A percentile compares a stretch with the other conserved stretches of the same genome.
These are phyloP conservation scores for Termitomyces sp. DNA, from an alignment of 768 basidiomycete species.

Conservation along the genomic window DNA sequence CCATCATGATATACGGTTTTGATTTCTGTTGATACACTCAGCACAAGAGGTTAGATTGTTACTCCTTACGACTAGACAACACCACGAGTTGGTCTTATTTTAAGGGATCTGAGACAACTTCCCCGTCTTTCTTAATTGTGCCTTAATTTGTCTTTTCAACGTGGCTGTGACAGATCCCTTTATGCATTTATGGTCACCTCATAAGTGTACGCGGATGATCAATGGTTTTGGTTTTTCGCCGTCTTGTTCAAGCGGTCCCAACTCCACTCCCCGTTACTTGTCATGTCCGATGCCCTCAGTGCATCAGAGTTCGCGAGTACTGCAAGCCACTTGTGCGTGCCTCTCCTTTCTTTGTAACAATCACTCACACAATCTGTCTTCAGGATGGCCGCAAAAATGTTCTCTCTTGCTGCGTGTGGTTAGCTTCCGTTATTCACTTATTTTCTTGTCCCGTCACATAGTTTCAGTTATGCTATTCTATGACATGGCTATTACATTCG, in stretches of 20 bases:
- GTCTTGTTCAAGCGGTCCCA: not conserved
- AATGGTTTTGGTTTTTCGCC: no score
- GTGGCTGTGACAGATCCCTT: not conserved
- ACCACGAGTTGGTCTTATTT: no score
- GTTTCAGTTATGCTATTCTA: conserved; percentile 24
- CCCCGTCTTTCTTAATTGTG: not conserved
- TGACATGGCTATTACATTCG: not conserved
- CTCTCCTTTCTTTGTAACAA: not conserved
- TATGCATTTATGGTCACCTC: not conserved
- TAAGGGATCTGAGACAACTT: no score
- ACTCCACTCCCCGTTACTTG: not conserved
- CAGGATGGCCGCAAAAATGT: conserved; percentile 30
- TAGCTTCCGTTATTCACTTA: not conserved
- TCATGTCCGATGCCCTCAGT: not conserved
- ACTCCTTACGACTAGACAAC: no score
- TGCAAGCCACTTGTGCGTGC: conserved; percentile 16
- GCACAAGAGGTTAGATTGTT: no score
- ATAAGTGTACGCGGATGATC: not conserved
- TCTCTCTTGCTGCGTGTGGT: conserved; percentile 35
- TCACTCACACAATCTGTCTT: no score
- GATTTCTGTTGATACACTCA: no score
- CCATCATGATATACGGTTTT: no score
- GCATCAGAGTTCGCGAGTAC: conserved; percentile 10
- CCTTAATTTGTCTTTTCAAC: not conserved
- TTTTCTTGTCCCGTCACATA: not conserved